Percentiles rank a stretch among this genome's conserved stretches.
These are phyloP conservation scores for Gracilaria caudata DNA, from an alignment of 23 red algal species.

Conservation along the genomic window DNA sequence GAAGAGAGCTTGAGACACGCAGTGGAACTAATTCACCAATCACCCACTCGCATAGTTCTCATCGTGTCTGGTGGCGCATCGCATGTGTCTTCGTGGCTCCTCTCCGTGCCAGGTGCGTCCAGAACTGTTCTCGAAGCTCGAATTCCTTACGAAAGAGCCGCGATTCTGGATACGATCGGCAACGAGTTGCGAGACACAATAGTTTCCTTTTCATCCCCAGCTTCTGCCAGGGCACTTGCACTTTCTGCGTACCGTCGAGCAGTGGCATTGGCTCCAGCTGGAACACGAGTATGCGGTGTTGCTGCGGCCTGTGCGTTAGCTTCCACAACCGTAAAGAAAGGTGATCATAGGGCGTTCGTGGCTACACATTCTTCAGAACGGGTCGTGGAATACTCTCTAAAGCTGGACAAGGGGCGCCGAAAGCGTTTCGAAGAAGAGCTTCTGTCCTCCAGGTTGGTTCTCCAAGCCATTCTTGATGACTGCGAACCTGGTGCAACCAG, in stretches of 20 bases:
- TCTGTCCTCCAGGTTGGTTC: slow-evolving; percentile 63
- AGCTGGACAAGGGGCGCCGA: slow-evolving; percentile 39
- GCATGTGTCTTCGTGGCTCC: slow-evolving; percentile 49
- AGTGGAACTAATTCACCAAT: slow-evolving; percentile 46
- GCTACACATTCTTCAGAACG: slow-evolving; percentile 29
- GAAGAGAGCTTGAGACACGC: slow-evolving; percentile 55
- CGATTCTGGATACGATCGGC: slow-evolving; percentile 32
- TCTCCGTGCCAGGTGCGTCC: slow-evolving; percentile 67
- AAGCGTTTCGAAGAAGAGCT: slow-evolving; percentile 59
- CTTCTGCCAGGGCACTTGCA: slow-evolving; percentile 53
- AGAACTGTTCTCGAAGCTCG: slow-evolving; percentile 63
- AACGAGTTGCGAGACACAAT: slow-evolving; percentile 18
- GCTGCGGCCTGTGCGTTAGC: slow-evolving; percentile 60
- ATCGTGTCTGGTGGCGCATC: slow-evolving; percentile 67
- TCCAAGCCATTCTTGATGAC: slow-evolving; percentile 73
- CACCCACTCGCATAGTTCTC: slow-evolving; percentile 54
- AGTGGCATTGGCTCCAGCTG: slow-evolving; percentile 46
- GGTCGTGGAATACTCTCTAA: slow-evolving; percentile 53
- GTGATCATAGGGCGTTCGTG: slow-evolving; percentile 64
- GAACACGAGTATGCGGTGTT: slow-evolving; percentile 50
- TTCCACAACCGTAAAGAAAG: slow-evolving; percentile 25
- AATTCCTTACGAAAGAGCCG: slow-evolving; percentile 53
- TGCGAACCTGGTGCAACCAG: not conserved
- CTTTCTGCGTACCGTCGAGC: slow-evolving; percentile 57
- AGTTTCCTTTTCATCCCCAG: slow-evolving; percentile 35